Evolutionary conservation across 1,139 yeast species (phyloP).

Genomic region (Petasospora rhodanensis): DNA sequence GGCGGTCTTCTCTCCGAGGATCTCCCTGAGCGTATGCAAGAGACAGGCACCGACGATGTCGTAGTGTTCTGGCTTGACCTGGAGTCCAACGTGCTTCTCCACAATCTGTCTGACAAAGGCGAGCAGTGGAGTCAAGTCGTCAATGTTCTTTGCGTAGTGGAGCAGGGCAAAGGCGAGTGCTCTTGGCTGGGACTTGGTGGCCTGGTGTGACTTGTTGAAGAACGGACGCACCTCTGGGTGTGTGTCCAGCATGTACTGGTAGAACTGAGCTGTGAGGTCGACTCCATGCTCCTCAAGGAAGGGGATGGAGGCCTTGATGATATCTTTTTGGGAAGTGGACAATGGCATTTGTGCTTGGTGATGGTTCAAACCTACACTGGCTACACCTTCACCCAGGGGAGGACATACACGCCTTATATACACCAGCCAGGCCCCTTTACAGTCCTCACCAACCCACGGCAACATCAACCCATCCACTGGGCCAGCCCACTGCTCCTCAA

Average conservation of each 20-base stretch:
- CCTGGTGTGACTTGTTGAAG: constrained; percentile 60
- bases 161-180: constrained; percentile 61
- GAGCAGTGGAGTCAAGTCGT: constrained; percentile 49
- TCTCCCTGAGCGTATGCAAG: constrained; percentile 47
- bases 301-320: constrained; percentile 56
- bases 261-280: constrained; percentile 49
- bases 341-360: constrained; percentile 15
- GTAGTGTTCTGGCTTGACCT: constrained; percentile 59
- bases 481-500: not conserved
- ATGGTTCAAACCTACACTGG: not conserved
- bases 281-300: constrained; percentile 54
- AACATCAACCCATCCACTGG: too few relatives aligned
- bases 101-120: constrained; percentile 59
- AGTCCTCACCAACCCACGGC: too few relatives aligned
- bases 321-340: constrained; percentile 21
- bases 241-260: constrained; percentile 47
- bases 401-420: not conserved
- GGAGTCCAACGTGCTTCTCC: constrained; percentile 62
- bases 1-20: constrained; percentile 57
- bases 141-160: constrained; percentile 61
- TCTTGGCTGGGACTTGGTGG: constrained; percentile 52
- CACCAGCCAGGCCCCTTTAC: not conserved
- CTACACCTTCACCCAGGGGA: not conserved
- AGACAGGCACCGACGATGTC: constrained; percentile 58
- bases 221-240: constrained; percentile 53